Conservation (phyloP, 805 yeast genomes). For the Priceomyces haplophilus region DNA sequence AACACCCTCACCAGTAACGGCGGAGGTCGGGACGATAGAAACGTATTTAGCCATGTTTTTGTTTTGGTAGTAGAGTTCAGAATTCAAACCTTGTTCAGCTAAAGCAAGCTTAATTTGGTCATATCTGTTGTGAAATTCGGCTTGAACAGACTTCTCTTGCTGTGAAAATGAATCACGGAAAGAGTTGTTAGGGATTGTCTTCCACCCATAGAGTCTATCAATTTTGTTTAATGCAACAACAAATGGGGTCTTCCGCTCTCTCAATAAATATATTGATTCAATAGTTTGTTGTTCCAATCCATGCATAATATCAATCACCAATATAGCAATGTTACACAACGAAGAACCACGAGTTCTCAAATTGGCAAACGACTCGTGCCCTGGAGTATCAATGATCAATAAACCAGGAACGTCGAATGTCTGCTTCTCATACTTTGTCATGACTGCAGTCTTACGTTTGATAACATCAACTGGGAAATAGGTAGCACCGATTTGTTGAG, state of each 20-base stretch:
- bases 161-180: conserved; percentile 89
- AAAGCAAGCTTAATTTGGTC: conserved; percentile 83
- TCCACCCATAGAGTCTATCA: conserved; percentile 97
- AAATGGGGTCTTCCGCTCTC: conserved; percentile 98
- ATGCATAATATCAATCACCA: conserved; percentile 98
- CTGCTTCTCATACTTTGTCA: conserved; percentile 82
- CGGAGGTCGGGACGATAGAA: conserved; percentile 97
- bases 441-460: conserved; percentile 83
- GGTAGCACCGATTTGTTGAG: conserved; percentile 99
- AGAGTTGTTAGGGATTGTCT: conserved; percentile 83
- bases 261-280: conserved; percentile 85
- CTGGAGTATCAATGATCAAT: conserved; percentile 96
- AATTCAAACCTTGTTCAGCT: conserved; percentile 97
- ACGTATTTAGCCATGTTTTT: conserved; percentile 90
- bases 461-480: conserved; percentile 97
- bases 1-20: conserved; percentile 99
- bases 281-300: conserved; percentile 97
- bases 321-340: conserved; percentile 96
- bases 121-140: conserved; percentile 86
- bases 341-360: conserved; percentile 99
- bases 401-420: conserved; percentile 95
- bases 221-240: conserved; percentile 96
- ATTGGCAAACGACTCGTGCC: conserved; percentile 98
- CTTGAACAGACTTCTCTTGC: conserved; percentile 81
- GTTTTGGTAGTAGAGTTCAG: conserved; percentile 94